Base-by-base conservation (phyloP, 2,329 filamentous ascomycete genomes). In the Chaetomium globosum region DNA sequence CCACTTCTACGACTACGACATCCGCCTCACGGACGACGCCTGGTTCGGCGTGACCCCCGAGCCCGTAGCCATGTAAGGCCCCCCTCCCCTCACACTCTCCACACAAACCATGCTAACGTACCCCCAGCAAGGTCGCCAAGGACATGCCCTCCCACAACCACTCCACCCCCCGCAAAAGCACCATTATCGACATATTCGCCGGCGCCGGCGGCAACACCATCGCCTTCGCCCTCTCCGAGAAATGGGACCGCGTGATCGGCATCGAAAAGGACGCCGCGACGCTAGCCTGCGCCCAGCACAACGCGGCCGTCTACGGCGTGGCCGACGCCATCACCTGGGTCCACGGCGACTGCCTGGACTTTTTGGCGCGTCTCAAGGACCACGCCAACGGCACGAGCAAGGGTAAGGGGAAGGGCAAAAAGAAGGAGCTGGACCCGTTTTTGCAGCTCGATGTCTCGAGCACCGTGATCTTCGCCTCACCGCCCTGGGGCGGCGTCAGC, bases 41-140 rank as follows among this genome's bases (percentile, higher is more conserved):
- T 99, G 95, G 95, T 99, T 95, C 76, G 95, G 93, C 63, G 93
- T 98, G 8, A 99, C 96, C 0, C 93, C 95, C 16, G 94, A 99
- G 76, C 90, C 91, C 4, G 87, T 99, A 31, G 95, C 95, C 66
- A 87, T 84, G 91, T 95, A 81, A 73, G 82, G 16, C 13, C 43
- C 31, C 13, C 10, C 33, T 31, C 19, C 26, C 7, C 26, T 12
- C 36, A 13, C 59, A 51, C 59, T 39, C 21, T 23, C 57, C 31
- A 46, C 30, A 13, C 10, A 10, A 21, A 36, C 21, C 60, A 21
- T 59, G 60, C 70, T 74, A 23, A 75, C 66, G 43, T 16, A 8
- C 49, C 28, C 33, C 36, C 68, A 89, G 91, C 65, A 87, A 89
- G 78, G 92, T 96, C 61, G 92, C 93, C 19, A 74, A 82, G 16